Conservation (phyloP, 2,329 filamentous ascomycete species). For the Pyrenophora teres region DNA sequence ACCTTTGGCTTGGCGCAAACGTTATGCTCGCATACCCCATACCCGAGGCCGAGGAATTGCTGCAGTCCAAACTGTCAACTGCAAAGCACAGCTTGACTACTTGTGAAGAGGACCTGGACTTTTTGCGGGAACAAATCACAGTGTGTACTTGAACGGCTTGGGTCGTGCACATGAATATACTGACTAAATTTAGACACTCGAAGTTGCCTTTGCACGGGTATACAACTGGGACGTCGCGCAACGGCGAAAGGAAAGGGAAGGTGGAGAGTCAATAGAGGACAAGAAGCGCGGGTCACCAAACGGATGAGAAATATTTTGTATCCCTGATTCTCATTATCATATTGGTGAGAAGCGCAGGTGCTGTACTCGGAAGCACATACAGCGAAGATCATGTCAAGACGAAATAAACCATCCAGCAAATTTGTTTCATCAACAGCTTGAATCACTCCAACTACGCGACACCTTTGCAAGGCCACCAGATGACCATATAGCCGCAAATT, state of each 20-base stretch:
- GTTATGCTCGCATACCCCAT: slow-evolving; percentile 97
- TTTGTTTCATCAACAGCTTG: too few species aligned
- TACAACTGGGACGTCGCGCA: slow-evolving; percentile 99
- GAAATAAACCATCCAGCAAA: too few species aligned
- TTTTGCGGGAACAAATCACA: slow-evolving; percentile 93
- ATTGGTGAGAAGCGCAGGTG: too few species aligned
- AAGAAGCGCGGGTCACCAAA: slow-evolving; percentile 37
- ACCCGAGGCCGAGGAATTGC: slow-evolving; percentile 78
- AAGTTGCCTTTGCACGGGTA: slow-evolving; percentile 94
- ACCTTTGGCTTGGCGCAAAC: slow-evolving; percentile 97
- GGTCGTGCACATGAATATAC: neutral
- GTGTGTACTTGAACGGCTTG: slow-evolving; percentile 51
- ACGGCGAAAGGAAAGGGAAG: slow-evolving; percentile 85
- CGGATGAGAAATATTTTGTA: slow-evolving; percentile 10
- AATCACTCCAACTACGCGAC: neutral
- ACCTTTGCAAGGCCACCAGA: too few species aligned
- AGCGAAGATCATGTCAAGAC: neutral
- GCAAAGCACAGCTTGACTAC: slow-evolving; percentile 82
- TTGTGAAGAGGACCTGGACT: slow-evolving; percentile 95
- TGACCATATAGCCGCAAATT: too few species aligned
- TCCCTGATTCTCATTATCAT: too few species aligned
- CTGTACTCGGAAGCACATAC: neutral
- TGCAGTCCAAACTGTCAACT: slow-evolving; percentile 75
- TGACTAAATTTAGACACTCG: slow-evolving; percentile 72
- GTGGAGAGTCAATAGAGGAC: slow-evolving; percentile 52